Percentiles rank a stretch among this genome's conserved stretches.
phyloP scores from a whole-genome alignment of 441 rosid species.

The Eutrema salsugineum region DNA sequence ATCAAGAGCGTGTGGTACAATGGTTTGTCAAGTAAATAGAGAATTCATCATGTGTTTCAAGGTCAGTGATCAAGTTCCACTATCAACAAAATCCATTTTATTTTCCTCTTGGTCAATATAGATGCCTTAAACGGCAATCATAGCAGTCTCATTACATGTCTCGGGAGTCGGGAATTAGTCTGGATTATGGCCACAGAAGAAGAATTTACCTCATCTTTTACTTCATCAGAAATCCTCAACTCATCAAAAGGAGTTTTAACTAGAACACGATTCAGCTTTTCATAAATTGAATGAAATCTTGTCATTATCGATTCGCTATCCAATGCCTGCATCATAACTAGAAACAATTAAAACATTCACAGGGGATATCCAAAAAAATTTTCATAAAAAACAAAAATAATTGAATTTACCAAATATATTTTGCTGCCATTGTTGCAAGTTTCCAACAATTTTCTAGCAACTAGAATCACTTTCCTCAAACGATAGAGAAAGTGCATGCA shows the following conservation, averaged over 20 bases:
- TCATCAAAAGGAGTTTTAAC: conserved; percentile 46
- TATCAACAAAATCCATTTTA: too few relatives aligned
- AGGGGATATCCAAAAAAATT: not conserved
- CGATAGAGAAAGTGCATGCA: conserved; percentile 23
- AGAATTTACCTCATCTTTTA: conserved; percentile 53
- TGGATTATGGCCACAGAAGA: too few relatives aligned
- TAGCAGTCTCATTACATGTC: too few relatives aligned
- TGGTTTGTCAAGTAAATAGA: too few relatives aligned
- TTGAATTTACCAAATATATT: conserved; percentile 56
- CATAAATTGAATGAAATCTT: conserved; percentile 52
- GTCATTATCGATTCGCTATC: conserved; percentile 55
- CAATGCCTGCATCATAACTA: conserved; percentile 42
- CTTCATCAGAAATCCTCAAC: conserved; percentile 55
- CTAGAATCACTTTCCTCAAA: conserved; percentile 40
- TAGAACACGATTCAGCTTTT: conserved; percentile 49
- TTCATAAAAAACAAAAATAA: not conserved
- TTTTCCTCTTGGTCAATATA: too few relatives aligned
- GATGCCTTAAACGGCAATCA: too few relatives aligned
- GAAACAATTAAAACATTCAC: not conserved
- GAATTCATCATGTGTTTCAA: not conserved
- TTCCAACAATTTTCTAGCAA: conserved; percentile 54
- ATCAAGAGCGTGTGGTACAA: not conserved
- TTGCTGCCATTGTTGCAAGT: conserved; percentile 73
- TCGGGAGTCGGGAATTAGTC: too few relatives aligned
- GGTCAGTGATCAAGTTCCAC: not conserved